Conservation (phyloP, 2,329 filamentous ascomycete species). For the Tricladium varicosporioides region DNA sequence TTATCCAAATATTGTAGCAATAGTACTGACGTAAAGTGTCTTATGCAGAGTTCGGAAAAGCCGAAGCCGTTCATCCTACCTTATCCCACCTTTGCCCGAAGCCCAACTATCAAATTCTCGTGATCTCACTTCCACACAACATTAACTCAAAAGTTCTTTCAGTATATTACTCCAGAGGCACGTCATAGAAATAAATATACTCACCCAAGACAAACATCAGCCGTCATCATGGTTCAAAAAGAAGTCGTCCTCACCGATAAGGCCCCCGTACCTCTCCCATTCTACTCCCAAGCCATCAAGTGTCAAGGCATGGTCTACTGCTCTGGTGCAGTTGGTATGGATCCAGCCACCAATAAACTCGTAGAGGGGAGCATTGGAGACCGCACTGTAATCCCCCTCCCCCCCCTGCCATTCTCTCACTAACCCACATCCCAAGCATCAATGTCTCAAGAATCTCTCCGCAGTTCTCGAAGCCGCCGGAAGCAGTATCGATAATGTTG, state of each 20-base stretch:
- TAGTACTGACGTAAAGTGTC: no score
- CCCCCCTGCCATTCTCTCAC: background rate
- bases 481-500: slow-evolving; percentile 55
- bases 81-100: no score
- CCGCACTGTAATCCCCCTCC: slow-evolving; percentile 41
- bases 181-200: background rate
- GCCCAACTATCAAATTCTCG: no score
- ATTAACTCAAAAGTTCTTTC: background rate
- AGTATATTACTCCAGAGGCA: no score
- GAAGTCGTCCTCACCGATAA: slow-evolving; percentile 29
- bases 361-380: slow-evolving; percentile 57
- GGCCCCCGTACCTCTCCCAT: slow-evolving; percentile 50
- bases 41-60: no score
- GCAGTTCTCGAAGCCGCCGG: slow-evolving; percentile 60
- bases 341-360: slow-evolving; percentile 52
- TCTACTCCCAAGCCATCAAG: slow-evolving; percentile 60
- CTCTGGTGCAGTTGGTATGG: slow-evolving; percentile 60
- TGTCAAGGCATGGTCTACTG: slow-evolving; percentile 70
- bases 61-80: no score
- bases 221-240: slow-evolving; percentile 22
- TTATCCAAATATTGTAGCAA: no score
- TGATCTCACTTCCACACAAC: no score
- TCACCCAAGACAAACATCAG: background rate
- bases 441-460: slow-evolving; percentile 57
- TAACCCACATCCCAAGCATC: slow-evolving; percentile 37